Percentiles rank a stretch among this genome's conserved stretches.
Conservation (phyloP, 768 basidiomycete genomes). For the Fomitopsis serialis region DNA sequence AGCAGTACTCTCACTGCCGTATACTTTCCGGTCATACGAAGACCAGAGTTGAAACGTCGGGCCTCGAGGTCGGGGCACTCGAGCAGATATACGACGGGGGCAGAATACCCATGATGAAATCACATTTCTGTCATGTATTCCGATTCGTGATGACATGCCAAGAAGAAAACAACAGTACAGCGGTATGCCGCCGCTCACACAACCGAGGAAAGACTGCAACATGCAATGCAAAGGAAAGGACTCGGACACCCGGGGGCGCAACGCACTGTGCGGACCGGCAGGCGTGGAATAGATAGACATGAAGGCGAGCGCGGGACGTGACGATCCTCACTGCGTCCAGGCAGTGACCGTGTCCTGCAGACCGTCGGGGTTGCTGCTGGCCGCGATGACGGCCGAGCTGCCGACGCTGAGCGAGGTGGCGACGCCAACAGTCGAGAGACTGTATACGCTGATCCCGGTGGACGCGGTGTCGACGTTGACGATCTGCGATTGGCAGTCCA, state of each 20-base stretch:
- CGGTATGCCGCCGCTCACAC: no score
- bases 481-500: slow-evolving; percentile 54
- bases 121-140: no score
- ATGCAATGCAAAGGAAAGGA: background rate
- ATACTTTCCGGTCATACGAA: no score
- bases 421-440: slow-evolving; percentile 53
- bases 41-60: no score
- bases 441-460: slow-evolving; percentile 42
- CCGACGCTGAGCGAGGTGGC: slow-evolving; percentile 48
- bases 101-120: no score
- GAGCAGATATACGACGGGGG: no score
- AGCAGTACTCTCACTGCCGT: no score
- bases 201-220: background rate
- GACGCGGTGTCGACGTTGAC: slow-evolving; percentile 47
- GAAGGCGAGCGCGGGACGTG: background rate
- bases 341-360: slow-evolving; percentile 35
- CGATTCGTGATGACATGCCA: no score
- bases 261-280: no score
- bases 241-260: background rate
- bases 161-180: no score
- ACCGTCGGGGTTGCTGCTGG: slow-evolving; percentile 48
- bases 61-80: no score
- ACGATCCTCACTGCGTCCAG: slow-evolving; percentile 18
- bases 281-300: background rate
- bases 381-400: slow-evolving; percentile 40